Conservation (phyloP, 306 rosid species). For the Dalbergia oliveri region DNA sequence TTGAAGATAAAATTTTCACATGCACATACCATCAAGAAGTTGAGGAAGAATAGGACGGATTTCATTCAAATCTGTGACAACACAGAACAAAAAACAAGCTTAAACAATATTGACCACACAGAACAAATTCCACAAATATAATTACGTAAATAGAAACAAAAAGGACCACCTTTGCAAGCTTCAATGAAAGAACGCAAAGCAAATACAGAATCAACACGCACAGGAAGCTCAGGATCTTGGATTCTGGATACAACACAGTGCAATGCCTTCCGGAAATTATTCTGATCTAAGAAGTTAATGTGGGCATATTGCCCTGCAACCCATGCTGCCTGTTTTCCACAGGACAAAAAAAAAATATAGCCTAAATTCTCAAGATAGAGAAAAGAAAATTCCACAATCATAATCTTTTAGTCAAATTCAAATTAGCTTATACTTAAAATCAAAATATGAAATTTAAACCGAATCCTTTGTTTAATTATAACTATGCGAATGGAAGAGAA, state of each 20-base stretch:
- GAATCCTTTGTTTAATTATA: not conserved
- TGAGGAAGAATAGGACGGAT: constrained; percentile 96
- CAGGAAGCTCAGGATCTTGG: constrained; percentile 96
- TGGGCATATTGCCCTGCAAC: constrained; percentile 98
- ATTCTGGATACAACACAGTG: constrained; percentile 92
- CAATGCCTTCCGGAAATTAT: constrained; percentile 86
- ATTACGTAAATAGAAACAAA: not conserved
- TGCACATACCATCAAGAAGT: constrained; percentile 87
- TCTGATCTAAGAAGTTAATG: constrained; percentile 80
- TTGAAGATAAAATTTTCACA: constrained; percentile 10
- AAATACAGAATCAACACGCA: constrained; percentile 97
- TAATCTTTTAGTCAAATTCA: not conserved
- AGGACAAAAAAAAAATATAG: constrained; percentile 5
- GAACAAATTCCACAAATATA: not conserved
- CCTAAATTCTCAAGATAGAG: not conserved
- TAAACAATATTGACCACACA: not conserved
- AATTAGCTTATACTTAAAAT: not conserved
- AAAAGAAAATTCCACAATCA: not conserved
- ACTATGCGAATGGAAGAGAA: not conserved
- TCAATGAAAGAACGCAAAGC: constrained; percentile 95
- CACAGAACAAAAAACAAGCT: constrained; percentile 2
- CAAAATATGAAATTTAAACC: not conserved
- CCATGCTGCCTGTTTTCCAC: constrained; percentile 86
- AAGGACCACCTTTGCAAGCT: constrained; percentile 83
- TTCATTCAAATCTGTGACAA: constrained; percentile 86